A percentile compares a stretch with the other conserved stretches of the same genome.
phyloP scores from a whole-genome alignment of 1,284 basidiomycete genomes.

The Pholiota adiposa region DNA sequence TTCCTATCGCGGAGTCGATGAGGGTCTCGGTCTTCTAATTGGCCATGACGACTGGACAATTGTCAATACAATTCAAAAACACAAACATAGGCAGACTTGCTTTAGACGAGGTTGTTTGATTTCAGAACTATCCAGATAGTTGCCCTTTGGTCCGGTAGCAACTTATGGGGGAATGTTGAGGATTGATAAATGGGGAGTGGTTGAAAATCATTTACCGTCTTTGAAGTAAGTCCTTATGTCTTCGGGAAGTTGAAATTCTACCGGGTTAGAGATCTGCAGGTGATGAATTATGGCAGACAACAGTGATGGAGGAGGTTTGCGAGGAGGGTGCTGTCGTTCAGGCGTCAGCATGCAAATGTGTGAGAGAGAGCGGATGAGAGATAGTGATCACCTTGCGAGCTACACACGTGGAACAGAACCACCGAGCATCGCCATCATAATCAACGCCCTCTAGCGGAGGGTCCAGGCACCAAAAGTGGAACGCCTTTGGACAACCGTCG shows the following conservation, averaged over 20 bases:
- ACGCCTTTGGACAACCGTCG: constrained; percentile 95
- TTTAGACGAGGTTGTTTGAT: constrained; percentile 79
- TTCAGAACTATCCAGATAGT: constrained; percentile 79
- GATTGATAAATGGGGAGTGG: constrained; percentile 6
- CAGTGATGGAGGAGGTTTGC: constrained; percentile 63
- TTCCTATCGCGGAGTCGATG: constrained; percentile 87
- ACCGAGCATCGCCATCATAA: constrained; percentile 76
- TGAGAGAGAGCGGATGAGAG: constrained; percentile 19
- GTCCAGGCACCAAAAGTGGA: constrained; percentile 96
- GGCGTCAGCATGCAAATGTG: constrained; percentile 20
- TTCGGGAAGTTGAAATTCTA: constrained; percentile 88
- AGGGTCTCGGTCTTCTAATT: constrained; percentile 91
- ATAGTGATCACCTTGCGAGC: constrained; percentile 61
- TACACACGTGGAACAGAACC: constrained; percentile 89
- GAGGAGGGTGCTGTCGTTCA: constrained; percentile 60
- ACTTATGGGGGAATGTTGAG: constrained; percentile 49
- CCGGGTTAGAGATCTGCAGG: constrained; percentile 67
- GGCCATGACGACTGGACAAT: constrained; percentile 76
- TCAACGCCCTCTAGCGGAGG: constrained; percentile 92
- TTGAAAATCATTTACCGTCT: constrained; percentile 61
- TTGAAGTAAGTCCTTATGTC: constrained; percentile 89
- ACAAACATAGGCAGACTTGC: constrained; percentile 43
- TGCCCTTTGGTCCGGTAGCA: constrained; percentile 71
- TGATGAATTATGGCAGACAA: constrained; percentile 74
- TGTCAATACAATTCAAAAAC: constrained; percentile 21